Base-by-base conservation (phyloP, 495 filamentous ascomycete genomes). In the Penicillium simplicissimum region DNA sequence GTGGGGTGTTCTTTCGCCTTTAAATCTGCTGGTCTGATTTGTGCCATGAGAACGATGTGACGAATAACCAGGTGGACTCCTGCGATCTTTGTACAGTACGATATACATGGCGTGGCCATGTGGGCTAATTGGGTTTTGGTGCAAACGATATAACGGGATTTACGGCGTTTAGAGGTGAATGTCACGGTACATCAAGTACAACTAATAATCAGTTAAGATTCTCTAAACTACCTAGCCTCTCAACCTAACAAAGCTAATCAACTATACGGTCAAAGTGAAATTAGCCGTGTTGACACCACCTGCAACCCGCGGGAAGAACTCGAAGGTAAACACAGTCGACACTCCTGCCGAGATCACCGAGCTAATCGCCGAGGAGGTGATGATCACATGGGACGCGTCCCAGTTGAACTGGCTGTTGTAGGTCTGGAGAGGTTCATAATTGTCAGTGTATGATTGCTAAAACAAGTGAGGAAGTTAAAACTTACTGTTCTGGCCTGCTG, bases 381-480 rank as follows among this genome's bases (percentile, higher is more conserved):
- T 57, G 28, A 80, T 79, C 11, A 84, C 71, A 45, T 75, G 61
- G 25, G 69, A 61, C 1, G 60, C 65, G 58, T 83, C 79, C 74
- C 77, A 85, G 60, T 81, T 79, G 67, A 77, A 85, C 19, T 86
- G 84, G 43, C 69, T 76, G 31, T 61, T 74, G 51, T 79, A 84
- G 25, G 81, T 82, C 73, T 75, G 33, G 19, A 0, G 7, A 19
- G 17, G 40, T 43, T 19, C n/a, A 43, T 21, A 19, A 45, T 11
- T 45, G 42, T 45, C 8, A 45, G 42, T 3, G 23, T 13, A 19
- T 9, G 4, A 45, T 21, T 21, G 15, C 48, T n/a, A 33, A 14
- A 55, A 17, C 28, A 14, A 15, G 6, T 33, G 35, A 17, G 11
- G 31, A 23, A 28, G 55, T 25, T 1, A 45, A 33, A 48, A 77